Conservation (phyloP, 805 yeast species). For the Lachancea waltii region DNA sequence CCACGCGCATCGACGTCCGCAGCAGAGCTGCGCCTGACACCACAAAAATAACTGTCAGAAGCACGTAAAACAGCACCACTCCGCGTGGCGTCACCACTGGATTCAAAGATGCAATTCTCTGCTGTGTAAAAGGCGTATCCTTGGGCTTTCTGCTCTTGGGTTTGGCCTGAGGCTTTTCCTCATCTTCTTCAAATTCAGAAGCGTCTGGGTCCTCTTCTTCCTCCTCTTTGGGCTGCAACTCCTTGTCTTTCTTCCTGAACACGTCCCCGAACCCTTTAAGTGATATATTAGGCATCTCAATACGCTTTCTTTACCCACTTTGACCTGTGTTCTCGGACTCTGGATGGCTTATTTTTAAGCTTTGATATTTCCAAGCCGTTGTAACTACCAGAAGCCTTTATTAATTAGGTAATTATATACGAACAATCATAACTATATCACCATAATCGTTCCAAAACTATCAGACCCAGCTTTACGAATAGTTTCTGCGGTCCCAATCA, state of each 20-base stretch:
- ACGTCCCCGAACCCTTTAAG: slow-evolving; percentile 25
- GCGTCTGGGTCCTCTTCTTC: slow-evolving; percentile 32
- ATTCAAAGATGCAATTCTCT: slow-evolving; percentile 47
- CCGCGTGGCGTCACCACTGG: slow-evolving; percentile 89
- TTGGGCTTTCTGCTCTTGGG: slow-evolving; percentile 58
- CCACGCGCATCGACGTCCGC: slow-evolving; percentile 62
- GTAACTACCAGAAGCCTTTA: too few species aligned
- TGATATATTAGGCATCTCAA: slow-evolving; percentile 24
- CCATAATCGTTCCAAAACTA: too few species aligned
- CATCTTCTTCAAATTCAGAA: slow-evolving; percentile 36
- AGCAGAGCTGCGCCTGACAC: slow-evolving; percentile 86
- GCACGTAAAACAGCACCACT: slow-evolving; percentile 72
- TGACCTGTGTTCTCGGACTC: too few species aligned
- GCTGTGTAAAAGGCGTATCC: slow-evolving; percentile 71
- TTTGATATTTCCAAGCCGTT: too few species aligned
- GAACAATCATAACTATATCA: too few species aligned
- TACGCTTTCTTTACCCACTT: neutral
- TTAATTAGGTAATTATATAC: too few species aligned
- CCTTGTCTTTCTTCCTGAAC: slow-evolving; percentile 26
- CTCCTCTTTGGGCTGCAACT: slow-evolving; percentile 16
- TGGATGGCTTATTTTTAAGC: too few species aligned
- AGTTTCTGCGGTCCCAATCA: too few species aligned
- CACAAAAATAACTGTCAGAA: slow-evolving; percentile 73
- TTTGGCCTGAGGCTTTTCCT: slow-evolving; percentile 33
- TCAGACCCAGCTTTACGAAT: too few species aligned